Conservation (phyloP, 805 yeast species). For the Yarrowia sp. region DNA sequence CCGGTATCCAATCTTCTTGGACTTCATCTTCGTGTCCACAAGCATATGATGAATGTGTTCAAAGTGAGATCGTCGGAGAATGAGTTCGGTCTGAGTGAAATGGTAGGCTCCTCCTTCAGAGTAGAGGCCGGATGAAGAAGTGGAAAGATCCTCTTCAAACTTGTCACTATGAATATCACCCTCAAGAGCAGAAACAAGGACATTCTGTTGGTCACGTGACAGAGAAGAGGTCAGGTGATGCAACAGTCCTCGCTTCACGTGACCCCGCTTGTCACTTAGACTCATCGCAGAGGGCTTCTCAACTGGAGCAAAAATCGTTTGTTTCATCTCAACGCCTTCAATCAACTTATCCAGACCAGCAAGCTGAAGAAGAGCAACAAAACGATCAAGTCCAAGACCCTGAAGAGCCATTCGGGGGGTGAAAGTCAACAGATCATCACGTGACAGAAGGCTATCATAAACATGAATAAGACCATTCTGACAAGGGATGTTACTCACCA, state of each 20-base stretch:
- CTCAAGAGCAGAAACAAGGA: not conserved
- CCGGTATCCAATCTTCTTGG: slow-evolving; percentile 52
- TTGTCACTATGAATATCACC: not conserved
- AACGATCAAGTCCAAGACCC: slow-evolving; percentile 57
- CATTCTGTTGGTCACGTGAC: not conserved
- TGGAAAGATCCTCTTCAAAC: not conserved
- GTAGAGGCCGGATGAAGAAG: slow-evolving; percentile 31
- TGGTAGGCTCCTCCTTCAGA: slow-evolving; percentile 11
- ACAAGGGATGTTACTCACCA: slow-evolving; percentile 45
- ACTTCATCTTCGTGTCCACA: slow-evolving; percentile 53
- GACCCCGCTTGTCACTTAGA: not conserved
- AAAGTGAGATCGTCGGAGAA: not conserved
- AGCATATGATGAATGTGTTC: slow-evolving; percentile 56
- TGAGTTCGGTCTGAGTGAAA: not conserved
- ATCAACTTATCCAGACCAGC: slow-evolving; percentile 57
- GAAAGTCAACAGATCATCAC: slow-evolving; percentile 39
- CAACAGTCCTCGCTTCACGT: not conserved
- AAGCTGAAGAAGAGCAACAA: slow-evolving; percentile 68
- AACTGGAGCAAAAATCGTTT: slow-evolving; percentile 60
- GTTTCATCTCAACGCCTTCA: slow-evolving; percentile 48
- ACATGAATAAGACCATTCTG: slow-evolving; percentile 52
- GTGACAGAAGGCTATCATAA: slow-evolving; percentile 42
- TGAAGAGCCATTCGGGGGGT: slow-evolving; percentile 58
- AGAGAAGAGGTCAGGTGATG: not conserved
- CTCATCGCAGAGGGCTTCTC: not conserved